These are phyloP conservation scores for Triticum aestivum DNA, from an alignment of 176 grass and related monocot genomes.

Conservation along the genomic window IWGSC_CS_RefSeq_v2.1 NC_057813.1:680862117-680862616, in stretches of 20 bases:
- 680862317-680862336: conserved; percentile 56
- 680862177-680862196: conserved; percentile 68
- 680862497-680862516: conserved; percentile 29
- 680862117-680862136: conserved; percentile 67
- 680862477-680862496: conserved; percentile 75
- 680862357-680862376: conserved; percentile 52
- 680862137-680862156: conserved; percentile 75
- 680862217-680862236: conserved; percentile 55
- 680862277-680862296: conserved; percentile 45
- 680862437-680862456: conserved; percentile 9
- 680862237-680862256: conserved; percentile 31
- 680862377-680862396: conserved; percentile 32
- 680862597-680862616: conserved; percentile 72
- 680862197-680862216: conserved; percentile 65
- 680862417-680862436: not conserved
- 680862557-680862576: conserved; percentile 68
- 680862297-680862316: too few relatives aligned
- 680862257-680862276: conserved; percentile 55
- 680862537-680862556: conserved; percentile 87
- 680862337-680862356: conserved; percentile 53
- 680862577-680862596: conserved; percentile 58
- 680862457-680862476: conserved; percentile 48
- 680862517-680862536: conserved; percentile 58
- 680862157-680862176: conserved; percentile 56
- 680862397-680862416: not conserved